Conservation (phyloP, 192 early-diverging fungal genomes). For the Coemansia sp. region DNA sequence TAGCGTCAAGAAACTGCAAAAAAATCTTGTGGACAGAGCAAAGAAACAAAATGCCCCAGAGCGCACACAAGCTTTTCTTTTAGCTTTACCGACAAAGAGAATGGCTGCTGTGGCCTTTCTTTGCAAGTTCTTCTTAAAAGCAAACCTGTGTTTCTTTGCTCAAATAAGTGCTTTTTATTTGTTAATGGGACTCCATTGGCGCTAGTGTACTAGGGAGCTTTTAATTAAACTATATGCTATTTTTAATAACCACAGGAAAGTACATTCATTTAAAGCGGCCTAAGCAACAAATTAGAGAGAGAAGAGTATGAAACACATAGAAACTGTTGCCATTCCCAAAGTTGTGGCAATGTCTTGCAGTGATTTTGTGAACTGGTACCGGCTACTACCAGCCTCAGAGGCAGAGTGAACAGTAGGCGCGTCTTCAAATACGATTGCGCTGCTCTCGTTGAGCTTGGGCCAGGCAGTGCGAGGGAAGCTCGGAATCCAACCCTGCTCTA, state of each 20-base stretch:
- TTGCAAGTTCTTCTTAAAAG: not conserved
- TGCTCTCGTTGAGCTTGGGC: constrained; percentile 11
- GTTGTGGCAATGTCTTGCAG: not conserved
- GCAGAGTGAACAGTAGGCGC: not conserved
- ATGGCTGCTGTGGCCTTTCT: not conserved
- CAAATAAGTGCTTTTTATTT: not conserved
- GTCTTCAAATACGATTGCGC: not conserved
- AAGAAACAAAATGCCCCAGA: not conserved
- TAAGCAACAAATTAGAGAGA: not conserved
- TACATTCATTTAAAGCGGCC: not conserved
- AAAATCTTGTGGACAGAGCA: not conserved
- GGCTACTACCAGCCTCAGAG: not conserved
- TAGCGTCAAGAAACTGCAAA: not conserved
- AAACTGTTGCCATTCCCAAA: not conserved
- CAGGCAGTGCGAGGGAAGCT: constrained; percentile 41
- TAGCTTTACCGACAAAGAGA: not conserved
- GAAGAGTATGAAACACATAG: not conserved
- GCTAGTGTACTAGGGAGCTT: too few relatives aligned
- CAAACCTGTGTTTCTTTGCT: not conserved
- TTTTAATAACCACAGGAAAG: not conserved
- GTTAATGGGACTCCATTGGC: too few relatives aligned
- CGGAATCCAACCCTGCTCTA: constrained; percentile 66
- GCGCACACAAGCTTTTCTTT: not conserved
- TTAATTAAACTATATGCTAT: not conserved
- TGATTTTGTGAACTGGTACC: not conserved